phyloP scores from a whole-genome alignment of 345 rosid species.

The Eucalyptus tenuipes region DNA sequence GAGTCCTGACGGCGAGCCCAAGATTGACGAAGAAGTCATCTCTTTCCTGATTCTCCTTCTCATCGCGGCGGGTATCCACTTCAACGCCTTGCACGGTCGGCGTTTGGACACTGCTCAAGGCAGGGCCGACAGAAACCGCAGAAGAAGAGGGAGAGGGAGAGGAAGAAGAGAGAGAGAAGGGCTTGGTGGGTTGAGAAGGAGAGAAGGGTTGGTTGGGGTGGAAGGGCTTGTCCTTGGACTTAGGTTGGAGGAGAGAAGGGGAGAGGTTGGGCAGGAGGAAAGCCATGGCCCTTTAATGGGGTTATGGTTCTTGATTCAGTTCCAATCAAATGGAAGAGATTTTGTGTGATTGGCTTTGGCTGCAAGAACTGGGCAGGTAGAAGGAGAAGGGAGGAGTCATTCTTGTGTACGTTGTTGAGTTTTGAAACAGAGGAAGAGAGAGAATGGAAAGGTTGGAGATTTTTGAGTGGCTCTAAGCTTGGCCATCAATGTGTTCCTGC shows the following conservation, averaged over 20 bases:
- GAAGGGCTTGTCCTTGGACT: slow-evolving; percentile 19
- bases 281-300: slow-evolving; percentile 31
- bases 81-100: slow-evolving; percentile 19
- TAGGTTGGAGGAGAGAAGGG: slow-evolving; percentile 37
- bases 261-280: slow-evolving; percentile 72
- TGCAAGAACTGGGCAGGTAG: background rate
- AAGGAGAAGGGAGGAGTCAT: background rate
- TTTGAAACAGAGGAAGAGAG: background rate
- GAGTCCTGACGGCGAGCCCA: slow-evolving; percentile 77
- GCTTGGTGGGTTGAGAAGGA: background rate
- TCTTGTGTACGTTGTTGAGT: background rate
- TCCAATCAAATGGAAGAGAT: background rate
- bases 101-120: background rate
- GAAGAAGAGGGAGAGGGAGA: slow-evolving; percentile 1
- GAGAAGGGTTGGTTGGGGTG: background rate
- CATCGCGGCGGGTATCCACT: slow-evolving; percentile 11
- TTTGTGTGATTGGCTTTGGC: slow-evolving; percentile 2
- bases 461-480: slow-evolving; percentile 42
- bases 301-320: background rate
- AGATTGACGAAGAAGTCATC: slow-evolving; percentile 73
- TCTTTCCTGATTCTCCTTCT: slow-evolving; percentile 18
- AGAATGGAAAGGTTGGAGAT: background rate
- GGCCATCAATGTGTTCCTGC: slow-evolving; percentile 5
- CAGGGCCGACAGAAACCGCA: background rate
- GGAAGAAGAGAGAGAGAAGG: background rate